phyloP scores from a whole-genome alignment of 768 basidiomycete genomes.

The Lentinus brumalis region DNA sequence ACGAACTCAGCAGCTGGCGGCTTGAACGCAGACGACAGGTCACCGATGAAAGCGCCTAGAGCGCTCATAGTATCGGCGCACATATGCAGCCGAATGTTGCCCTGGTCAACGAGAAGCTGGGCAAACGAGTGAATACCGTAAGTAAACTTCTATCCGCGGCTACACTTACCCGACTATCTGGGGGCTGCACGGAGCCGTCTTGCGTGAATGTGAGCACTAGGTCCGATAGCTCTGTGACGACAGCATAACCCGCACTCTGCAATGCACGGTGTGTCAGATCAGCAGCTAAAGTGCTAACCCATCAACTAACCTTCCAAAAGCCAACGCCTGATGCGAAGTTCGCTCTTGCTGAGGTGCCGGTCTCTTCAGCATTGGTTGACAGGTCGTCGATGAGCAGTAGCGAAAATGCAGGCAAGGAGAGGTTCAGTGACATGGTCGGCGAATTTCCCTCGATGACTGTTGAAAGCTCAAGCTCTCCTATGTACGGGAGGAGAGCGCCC shows the following conservation, averaged over 20 bases:
- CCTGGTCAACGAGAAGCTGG: slow-evolving; percentile 58
- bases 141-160: neutral
- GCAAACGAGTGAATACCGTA: neutral
- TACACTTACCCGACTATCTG: slow-evolving; percentile 42
- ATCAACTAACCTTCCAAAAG: slow-evolving; percentile 66
- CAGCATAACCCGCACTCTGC: slow-evolving; percentile 68
- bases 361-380: slow-evolving; percentile 29
- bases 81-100: slow-evolving; percentile 61
- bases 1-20: slow-evolving; percentile 28
- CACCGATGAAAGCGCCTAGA: slow-evolving; percentile 55
- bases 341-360: slow-evolving; percentile 19
- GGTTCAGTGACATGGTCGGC: slow-evolving; percentile 51
- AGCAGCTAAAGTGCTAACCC: neutral
- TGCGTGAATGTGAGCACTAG: slow-evolving; percentile 48
- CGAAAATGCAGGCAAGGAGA: slow-evolving; percentile 50
- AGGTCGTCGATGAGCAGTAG: slow-evolving; percentile 60
- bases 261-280: neutral
- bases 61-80: slow-evolving; percentile 77
- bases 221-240: slow-evolving; percentile 59
- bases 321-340: slow-evolving; percentile 38
- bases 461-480: slow-evolving; percentile 66
- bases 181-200: slow-evolving; percentile 10
- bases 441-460: slow-evolving; percentile 76
- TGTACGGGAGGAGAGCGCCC: slow-evolving; percentile 67
- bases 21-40: slow-evolving; percentile 49